Percentiles rank a stretch among this genome's conserved stretches.
phyloP scores from a whole-genome alignment of 2,329 filamentous ascomycete species.

The Nemania bipapillata region DNA sequence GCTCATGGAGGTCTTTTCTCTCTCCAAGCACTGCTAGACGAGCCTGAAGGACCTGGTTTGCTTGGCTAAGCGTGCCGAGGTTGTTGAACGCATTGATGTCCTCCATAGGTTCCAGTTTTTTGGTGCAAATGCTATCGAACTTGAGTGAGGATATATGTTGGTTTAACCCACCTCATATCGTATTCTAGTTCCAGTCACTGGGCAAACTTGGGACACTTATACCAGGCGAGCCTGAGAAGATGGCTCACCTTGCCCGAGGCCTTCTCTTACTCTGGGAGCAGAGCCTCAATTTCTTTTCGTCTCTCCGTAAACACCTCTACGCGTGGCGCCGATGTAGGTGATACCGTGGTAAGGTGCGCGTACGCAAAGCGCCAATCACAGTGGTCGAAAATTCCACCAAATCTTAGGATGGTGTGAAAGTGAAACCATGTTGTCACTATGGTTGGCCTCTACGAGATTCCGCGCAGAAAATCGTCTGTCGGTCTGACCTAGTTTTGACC shows the following conservation, averaged over 20 bases:
- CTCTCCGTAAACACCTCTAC: conserved; percentile 16
- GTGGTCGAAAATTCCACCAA: background rate
- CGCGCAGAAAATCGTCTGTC: background rate
- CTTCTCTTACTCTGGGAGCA: background rate
- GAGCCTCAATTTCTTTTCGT: conserved; percentile 25
- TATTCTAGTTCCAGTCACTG: background rate
- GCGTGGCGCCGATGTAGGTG: conserved; percentile 22
- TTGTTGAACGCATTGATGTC: conserved; percentile 24
- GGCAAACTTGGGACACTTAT: conserved; percentile 14
- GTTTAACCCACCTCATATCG: background rate
- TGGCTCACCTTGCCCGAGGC: background rate
- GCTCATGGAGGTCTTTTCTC: conserved; percentile 28
- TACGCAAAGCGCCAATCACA: conserved; percentile 3
- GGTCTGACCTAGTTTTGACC: conserved; percentile 1
- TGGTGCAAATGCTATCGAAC: background rate
- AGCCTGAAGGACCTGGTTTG: conserved; percentile 25
- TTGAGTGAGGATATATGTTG: background rate
- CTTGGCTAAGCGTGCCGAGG: conserved; percentile 25
- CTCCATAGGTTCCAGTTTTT: conserved; percentile 18
- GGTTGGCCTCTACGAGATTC: conserved; percentile 11
- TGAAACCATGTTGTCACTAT: background rate
- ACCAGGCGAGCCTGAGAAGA: background rate
- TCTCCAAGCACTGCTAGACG: conserved; percentile 23
- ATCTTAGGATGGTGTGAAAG: conserved; percentile 14
- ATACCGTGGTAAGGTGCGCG: background rate